A percentile compares a stretch with the other conserved stretches of the same genome.
Conservation (phyloP, 1,284 basidiomycete species). For the Trichosporon sp. region DNA sequence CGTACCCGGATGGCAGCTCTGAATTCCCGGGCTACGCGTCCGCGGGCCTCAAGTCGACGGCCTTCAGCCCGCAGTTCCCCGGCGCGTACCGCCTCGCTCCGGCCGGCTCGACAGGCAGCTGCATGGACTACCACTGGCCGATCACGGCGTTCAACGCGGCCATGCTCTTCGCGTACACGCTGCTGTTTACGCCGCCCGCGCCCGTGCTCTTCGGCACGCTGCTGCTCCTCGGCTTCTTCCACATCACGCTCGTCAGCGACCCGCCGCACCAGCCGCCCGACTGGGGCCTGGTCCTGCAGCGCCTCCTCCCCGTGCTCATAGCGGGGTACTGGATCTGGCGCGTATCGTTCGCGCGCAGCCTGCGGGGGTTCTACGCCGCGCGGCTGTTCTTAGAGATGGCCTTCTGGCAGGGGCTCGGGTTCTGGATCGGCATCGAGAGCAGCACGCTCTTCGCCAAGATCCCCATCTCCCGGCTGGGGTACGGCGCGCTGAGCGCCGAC, state of each 20-base stretch:
- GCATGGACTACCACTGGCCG: constrained; percentile 39
- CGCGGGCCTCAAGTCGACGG: constrained; percentile 24
- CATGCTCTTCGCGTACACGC: constrained; percentile 32
- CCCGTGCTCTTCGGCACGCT: constrained; percentile 28
- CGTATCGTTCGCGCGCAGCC: constrained; percentile 30
- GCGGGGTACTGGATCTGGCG: constrained; percentile 40
- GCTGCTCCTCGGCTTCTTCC: constrained; percentile 35
- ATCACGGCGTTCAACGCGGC: constrained; percentile 37
- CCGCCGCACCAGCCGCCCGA: constrained; percentile 29
- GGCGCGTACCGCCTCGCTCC: constrained; percentile 30
- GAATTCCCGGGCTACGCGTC: constrained; percentile 22
- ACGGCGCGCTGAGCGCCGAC: constrained; percentile 29
- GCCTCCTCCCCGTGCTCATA: constrained; percentile 29
- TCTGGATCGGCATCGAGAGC: constrained; percentile 45
- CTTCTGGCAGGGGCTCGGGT: constrained; percentile 44
- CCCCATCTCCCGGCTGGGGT: constrained; percentile 39
- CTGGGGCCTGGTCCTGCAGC: constrained; percentile 33
- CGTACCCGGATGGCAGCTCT: constrained; percentile 20
- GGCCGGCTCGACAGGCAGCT: constrained; percentile 12
- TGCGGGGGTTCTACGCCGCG: constrained; percentile 28
- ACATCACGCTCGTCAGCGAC: constrained; percentile 36
- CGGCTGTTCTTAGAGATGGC: constrained; percentile 34
- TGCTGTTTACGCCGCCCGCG: constrained; percentile 32
- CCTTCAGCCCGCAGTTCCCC: constrained; percentile 33
- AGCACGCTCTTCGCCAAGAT: constrained; percentile 39